Conservation (phyloP, 1,284 basidiomycete species). For the Cutaneotrichosporon arboriforme region DNA sequence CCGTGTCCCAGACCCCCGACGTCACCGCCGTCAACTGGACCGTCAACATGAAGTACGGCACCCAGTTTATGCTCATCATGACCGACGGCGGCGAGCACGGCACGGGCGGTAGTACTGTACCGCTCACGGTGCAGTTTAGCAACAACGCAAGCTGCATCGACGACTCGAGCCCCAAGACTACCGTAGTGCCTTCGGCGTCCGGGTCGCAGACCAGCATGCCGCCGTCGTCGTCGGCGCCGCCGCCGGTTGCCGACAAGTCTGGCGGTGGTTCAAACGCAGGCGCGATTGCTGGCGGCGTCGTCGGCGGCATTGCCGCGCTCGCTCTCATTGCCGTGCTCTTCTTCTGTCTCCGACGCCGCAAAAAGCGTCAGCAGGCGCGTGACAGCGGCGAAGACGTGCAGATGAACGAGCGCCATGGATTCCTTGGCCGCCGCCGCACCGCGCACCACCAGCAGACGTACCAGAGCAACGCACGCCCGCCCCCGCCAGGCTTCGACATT, state of each 20-base stretch:
- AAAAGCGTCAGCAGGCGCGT: not conserved
- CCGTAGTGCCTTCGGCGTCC: not conserved
- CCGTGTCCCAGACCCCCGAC: slow-evolving; percentile 20
- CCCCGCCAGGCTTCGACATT: slow-evolving; percentile 1
- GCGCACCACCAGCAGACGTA: no score
- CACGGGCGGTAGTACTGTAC: slow-evolving; percentile 34
- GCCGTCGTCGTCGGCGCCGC: not conserved
- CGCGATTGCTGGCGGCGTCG: slow-evolving; percentile 13
- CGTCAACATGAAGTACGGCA: slow-evolving; percentile 33
- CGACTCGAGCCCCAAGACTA: slow-evolving; percentile 16
- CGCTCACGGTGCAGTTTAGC: slow-evolving; percentile 24
- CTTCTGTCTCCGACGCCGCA: slow-evolving; percentile 7
- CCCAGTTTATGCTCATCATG: slow-evolving; percentile 38
- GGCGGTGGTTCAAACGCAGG: not conserved
- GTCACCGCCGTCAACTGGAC: slow-evolving; percentile 22
- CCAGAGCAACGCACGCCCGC: not conserved
- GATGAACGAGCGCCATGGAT: not conserved
- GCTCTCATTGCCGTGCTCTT: slow-evolving; percentile 1
- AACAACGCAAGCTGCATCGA: slow-evolving; percentile 28
- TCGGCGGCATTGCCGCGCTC: slow-evolving; percentile 7
- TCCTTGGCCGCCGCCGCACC: no score
- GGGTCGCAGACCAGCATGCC: not conserved
- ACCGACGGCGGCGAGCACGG: slow-evolving; percentile 30
- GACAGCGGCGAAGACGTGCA: not conserved
- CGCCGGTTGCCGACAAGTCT: not conserved